Evolutionary conservation across 306 rosid genomes (phyloP).

Genomic region (Sechiopsis laciniata): DNA sequence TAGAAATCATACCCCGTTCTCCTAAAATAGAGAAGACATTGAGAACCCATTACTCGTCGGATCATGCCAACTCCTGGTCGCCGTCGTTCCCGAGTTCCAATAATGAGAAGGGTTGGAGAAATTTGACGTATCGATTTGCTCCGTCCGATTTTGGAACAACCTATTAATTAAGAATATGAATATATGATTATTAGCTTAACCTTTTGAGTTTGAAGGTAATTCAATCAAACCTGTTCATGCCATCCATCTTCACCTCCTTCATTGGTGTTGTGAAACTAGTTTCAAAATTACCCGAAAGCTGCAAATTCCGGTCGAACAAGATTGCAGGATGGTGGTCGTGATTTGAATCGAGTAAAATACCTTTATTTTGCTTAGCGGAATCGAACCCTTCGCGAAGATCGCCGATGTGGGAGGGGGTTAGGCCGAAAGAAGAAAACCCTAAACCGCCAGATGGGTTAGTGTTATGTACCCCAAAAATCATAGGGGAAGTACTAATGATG

Average conservation of each 20-base stretch:
- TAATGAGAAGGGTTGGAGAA: conserved; percentile 46
- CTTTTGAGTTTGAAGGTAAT: neutral
- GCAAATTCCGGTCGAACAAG: conserved; percentile 42
- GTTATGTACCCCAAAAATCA: conserved; percentile 46
- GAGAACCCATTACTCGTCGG: conserved; percentile 56
- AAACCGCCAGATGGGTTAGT: conserved; percentile 39
- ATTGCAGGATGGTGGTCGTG: conserved; percentile 39
- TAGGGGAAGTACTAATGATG: conserved; percentile 14
- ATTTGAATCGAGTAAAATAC: conserved; percentile 24
- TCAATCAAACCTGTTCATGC: conserved; percentile 32
- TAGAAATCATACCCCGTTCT: neutral
- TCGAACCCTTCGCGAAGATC: conserved; percentile 36
- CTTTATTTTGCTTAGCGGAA: conserved; percentile 29
- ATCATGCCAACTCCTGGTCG: conserved; percentile 52
- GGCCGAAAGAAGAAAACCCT: conserved; percentile 45
- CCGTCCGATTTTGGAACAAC: conserved; percentile 39
- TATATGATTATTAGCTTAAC: neutral
- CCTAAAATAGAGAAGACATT: conserved; percentile 67
- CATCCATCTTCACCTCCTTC: conserved; percentile 62
- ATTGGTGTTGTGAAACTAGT: conserved; percentile 18
- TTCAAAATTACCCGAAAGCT: conserved; percentile 26
- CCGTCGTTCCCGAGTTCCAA: conserved; percentile 49
- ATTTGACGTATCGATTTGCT: conserved; percentile 44
- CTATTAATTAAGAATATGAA: conserved; percentile 20
- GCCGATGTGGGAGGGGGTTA: conserved; percentile 16